A percentile compares a stretch with the other conserved stretches of the same genome.
These are phyloP conservation scores for Penicillium herquei DNA, from an alignment of 495 filamentous ascomycete species.

Conservation along the genomic window DNA sequence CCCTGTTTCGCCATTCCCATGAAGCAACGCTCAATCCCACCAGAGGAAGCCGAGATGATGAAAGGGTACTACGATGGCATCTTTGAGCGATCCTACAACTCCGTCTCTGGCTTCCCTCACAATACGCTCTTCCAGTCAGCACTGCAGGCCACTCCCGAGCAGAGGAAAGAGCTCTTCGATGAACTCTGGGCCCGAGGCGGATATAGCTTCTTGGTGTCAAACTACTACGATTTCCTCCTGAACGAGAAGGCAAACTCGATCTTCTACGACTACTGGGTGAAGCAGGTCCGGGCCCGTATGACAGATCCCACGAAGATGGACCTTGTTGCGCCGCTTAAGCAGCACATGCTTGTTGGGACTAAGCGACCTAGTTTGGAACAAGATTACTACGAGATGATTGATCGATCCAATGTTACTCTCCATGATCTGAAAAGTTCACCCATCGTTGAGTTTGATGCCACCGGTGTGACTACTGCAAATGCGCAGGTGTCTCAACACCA, in stretches of 20 bases:
- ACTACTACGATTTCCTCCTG: slow-evolving; percentile 50
- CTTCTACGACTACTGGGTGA: slow-evolving; percentile 56
- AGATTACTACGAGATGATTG: slow-evolving; percentile 56
- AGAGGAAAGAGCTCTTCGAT: slow-evolving; percentile 46
- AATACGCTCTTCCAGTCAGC: slow-evolving; percentile 34
- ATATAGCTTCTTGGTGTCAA: slow-evolving; percentile 47
- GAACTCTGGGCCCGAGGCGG: slow-evolving; percentile 48
- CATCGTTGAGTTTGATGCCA: slow-evolving; percentile 43
- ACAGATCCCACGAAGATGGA: slow-evolving; percentile 44
- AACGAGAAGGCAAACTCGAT: slow-evolving; percentile 43
- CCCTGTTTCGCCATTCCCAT: slow-evolving; percentile 45
- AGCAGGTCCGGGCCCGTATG: slow-evolving; percentile 49
- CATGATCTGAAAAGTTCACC: slow-evolving; percentile 47
- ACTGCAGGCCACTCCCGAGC: slow-evolving; percentile 45
- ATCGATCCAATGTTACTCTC: slow-evolving; percentile 49
- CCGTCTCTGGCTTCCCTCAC: slow-evolving; percentile 44
- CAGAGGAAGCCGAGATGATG: slow-evolving; percentile 45
- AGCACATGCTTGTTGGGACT: slow-evolving; percentile 46
- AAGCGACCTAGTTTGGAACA: slow-evolving; percentile 55
- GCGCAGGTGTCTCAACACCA: slow-evolving; percentile 27
- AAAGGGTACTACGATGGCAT: slow-evolving; percentile 41
- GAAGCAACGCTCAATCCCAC: slow-evolving; percentile 37
- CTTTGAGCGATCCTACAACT: slow-evolving; percentile 31
- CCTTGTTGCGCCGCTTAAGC: slow-evolving; percentile 49
- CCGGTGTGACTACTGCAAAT: slow-evolving; percentile 39